Conservation (phyloP, 2,329 filamentous ascomycete species). For the Coniella vitis region DNA sequence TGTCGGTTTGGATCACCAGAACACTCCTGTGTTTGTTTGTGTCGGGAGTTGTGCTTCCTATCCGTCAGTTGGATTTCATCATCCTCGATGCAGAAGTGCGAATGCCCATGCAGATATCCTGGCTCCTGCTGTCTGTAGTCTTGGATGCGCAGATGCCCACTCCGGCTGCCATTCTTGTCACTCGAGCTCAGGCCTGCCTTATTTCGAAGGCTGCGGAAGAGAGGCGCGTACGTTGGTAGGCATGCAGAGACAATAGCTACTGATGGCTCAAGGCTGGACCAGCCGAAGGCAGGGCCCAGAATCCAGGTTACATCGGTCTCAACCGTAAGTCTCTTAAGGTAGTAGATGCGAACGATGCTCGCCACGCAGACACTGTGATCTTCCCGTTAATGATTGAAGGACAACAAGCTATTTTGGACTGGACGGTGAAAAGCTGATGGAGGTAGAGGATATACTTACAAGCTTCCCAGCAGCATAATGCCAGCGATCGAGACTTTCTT, state of each 20-base stretch:
- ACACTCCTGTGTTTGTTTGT: no score
- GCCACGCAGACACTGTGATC: constrained; percentile 23
- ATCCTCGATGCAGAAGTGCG: no score
- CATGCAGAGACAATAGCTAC: constrained; percentile 31
- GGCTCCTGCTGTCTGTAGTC: no score
- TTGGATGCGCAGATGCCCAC: no score
- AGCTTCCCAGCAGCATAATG: constrained; percentile 25
- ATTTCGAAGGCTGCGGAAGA: constrained; percentile 20
- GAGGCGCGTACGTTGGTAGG: constrained; percentile 26
- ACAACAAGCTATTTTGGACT: no score
- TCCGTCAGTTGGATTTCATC: no score
- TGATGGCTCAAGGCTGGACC: constrained; percentile 28
- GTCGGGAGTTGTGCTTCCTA: no score
- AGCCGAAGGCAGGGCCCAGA: constrained; percentile 24
- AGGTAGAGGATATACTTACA: constrained; percentile 19
- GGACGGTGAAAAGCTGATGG: not conserved
- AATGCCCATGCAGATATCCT: not conserved
- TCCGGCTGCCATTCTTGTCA: no score
- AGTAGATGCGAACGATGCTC: constrained; percentile 24
- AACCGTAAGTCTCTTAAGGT: constrained; percentile 20
- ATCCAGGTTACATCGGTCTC: constrained; percentile 23
- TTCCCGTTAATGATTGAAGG: no score
- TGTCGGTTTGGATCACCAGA: no score
- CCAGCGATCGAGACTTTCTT: constrained; percentile 24
- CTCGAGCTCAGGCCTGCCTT: no score